Base-by-base conservation (phyloP, 1,139 yeast genomes). In the Nakaseomyces nivariensis region DNA sequence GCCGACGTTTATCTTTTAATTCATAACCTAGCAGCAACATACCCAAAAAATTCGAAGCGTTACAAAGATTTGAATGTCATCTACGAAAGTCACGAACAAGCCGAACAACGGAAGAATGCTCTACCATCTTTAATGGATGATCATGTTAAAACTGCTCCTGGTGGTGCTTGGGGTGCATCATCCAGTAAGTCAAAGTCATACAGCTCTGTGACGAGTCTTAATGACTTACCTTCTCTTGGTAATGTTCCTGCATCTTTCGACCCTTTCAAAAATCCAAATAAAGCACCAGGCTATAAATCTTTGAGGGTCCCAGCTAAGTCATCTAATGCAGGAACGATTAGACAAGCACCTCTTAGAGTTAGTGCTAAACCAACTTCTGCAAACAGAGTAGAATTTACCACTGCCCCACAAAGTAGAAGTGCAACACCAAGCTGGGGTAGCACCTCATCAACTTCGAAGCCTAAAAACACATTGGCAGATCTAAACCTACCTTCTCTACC, bases 81-180 rank as follows among this genome's bases (percentile, higher is more conserved):
- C 5, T 68, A 67, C 51, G 60, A 63, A 22, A 42, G 59, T 50
- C 54, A 66, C 54, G 60, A 61, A 56, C 55, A 58, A 49, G 49
- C 52, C 49, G 31, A 54, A 53, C 49, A 57, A 54, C 48, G 66
- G 58, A 51, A 52, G 17, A 55, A 58, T 5, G 70, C 72, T 48
- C 81, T 83, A 63, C 92, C 92, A 0, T 76, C 79, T 0, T 70
- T 84, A 49, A 69, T 79, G 1, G 65, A 59, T 47, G 68, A 62
- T 31, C 45, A 63, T 1, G 51, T 54, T 13, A 31, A 43, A 11
- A 53, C 64, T 3, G 54, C 59, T 2, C 52, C 58, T 25, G 52
- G 63, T 51, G 62, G 67, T 26, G 53, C 58, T 25, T 61, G 71
- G 69, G 59, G 64, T 34, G 46, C 48, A 4, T 33, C 45, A 5